These are phyloP conservation scores for Chloridella minuta DNA, from an alignment of 352 stramenopile species.

Conservation along the genomic window DNA sequence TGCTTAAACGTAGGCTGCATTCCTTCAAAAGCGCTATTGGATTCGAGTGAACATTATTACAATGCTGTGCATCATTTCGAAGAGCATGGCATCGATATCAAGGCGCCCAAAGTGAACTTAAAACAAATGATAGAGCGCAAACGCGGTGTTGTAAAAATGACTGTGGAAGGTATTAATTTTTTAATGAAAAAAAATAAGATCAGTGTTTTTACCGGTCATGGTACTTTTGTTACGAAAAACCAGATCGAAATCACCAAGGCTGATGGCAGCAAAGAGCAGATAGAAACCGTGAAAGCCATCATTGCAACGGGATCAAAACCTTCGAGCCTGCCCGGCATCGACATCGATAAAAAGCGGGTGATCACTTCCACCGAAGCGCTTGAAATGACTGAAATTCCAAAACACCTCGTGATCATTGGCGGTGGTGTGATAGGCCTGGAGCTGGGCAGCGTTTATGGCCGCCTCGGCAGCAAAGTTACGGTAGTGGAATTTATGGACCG, in stretches of 20 bases:
- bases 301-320: slow-evolving; percentile 54
- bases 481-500: slow-evolving; percentile 91
- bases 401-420: slow-evolving; percentile 75
- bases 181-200: slow-evolving; percentile 96
- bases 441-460: slow-evolving; percentile 84
- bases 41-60: slow-evolving; percentile 73
- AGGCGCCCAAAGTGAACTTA: slow-evolving; percentile 60
- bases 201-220: slow-evolving; percentile 30
- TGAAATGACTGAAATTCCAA: slow-evolving; percentile 52
- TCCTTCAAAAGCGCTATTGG: slow-evolving; percentile 79
- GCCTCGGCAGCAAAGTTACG: slow-evolving; percentile 65
- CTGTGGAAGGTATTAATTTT: slow-evolving; percentile 72
- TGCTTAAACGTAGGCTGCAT: slow-evolving; percentile 99
- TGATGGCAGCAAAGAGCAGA: slow-evolving; percentile 47
- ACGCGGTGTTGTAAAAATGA: slow-evolving; percentile 53
- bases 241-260: slow-evolving; percentile 52
- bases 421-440: slow-evolving; percentile 91
- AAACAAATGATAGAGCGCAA: slow-evolving; percentile 77
- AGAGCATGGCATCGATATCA: slow-evolving; percentile 59
- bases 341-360: slow-evolving; percentile 92
- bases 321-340: slow-evolving; percentile 58
- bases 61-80: slow-evolving; percentile 72
- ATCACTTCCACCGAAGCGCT: slow-evolving; percentile 91
- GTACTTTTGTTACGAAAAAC: slow-evolving; percentile 58
- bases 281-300: slow-evolving; percentile 88